Evolutionary conservation across 202 grass and related monocot species (phyloP), one percentile per base, ranked within the genome.

Genomic region (Saccharum hybrid): DNA sequence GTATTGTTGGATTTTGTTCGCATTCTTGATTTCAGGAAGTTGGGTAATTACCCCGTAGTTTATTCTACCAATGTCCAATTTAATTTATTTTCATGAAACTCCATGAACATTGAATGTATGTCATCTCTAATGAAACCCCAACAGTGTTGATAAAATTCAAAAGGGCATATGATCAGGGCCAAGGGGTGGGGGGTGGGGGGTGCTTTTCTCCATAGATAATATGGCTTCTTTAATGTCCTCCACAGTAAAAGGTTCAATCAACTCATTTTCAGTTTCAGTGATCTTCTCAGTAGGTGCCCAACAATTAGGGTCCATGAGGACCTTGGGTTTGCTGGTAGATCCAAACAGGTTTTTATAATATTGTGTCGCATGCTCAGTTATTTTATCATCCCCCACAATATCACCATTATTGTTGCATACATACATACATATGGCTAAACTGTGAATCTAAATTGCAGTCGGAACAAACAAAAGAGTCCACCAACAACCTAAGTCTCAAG

Each of bases 381-480:
- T 56, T 56, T 54, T 56, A 56, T 56, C 7, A n/a, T 56, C 2
- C 49, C 5, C 5, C 15, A 52, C 18, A 54, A 56, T 56, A 8
- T 56, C 52, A 56, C 52, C 52, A 56, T 6, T 46, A 51, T 51
- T 51, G 5, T 51, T 51, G 8, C 34, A 36, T 18, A 51, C 15
- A 49, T 49, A 49, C 3, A 33, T 33, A 33, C 3, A 33, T 33
- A 33, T 52, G 14, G 3, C 74, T 76, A 41, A 78, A 65, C 8
- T 45, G 0, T 65, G 28, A 61, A 13, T 41, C 9, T 66, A 65
- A 63, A 22, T 39, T 80, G 59, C 84, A 74, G 84, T 80, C 45
- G 5, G 43, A 5, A 8, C 22, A 15, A 54, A 73, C 43, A 2
- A 1, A 1, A 12, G 56, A 31, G 14, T 11, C 68, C 0, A 22